Base-by-base conservation (phyloP, 345 rosid species). In the Noccaea caerulescens region DNA sequence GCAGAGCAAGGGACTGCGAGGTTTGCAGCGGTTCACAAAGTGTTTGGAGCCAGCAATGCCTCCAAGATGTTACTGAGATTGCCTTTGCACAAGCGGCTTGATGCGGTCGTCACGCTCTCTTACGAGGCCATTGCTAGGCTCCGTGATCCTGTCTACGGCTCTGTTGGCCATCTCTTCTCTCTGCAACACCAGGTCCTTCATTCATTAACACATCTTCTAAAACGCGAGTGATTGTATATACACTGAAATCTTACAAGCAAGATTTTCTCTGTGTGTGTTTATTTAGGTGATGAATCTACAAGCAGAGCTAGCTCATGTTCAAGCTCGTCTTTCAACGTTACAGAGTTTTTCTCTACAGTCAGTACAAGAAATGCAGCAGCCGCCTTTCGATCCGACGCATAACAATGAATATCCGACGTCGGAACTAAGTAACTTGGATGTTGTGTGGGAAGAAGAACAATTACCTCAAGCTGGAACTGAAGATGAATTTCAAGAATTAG, bases 21-120 rank as follows among this genome's bases (percentile, higher is more conserved):
- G 53, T 91, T 93, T 58, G 97, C 97, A 1, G 96, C 93, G 0
- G 96, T 90, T n/a, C 98, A 87, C 76, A 90, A 85, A 78, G 90
- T 90, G 16, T 90, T 90, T 66, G 97, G 97, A 6, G 98, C 97
- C 1, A 93, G 97, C 77, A 93, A 93, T 71, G 89, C 89, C 5
- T 84, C 98, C 10, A 91, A 93, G 82, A 82, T 93, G 54, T 89
- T 93, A 72, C 38, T 53, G 16, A 80, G 84, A 30, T 59, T 90
- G 49, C 98, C 97, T 13, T 71, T 76, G 11, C 78, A 83, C 78
- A 83, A 80, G 67, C 85, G 98, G 3, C 80, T 79, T n/a, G 97
- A 90, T 39, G 97, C 96, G 6, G 96, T 87, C 1, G 81, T 81
- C 37, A 82, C 96, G 2, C 89, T 93, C 18, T 88, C 88, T 66